phyloP scores from a whole-genome alignment of 2,329 filamentous ascomycete species.

The Calonectria hongkongensis region DNA sequence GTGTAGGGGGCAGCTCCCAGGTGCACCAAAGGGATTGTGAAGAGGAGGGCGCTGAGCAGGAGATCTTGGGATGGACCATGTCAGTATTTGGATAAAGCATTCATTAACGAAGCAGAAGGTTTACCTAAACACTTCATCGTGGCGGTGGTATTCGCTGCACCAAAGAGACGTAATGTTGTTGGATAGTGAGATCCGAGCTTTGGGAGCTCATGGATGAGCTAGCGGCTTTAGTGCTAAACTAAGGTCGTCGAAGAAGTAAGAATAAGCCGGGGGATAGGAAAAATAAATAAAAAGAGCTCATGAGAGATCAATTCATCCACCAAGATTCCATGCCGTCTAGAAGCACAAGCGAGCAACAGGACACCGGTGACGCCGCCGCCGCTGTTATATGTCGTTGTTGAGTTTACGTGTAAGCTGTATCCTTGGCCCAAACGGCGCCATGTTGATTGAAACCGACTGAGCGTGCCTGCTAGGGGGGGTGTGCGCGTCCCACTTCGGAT shows the following conservation, averaged over 20 bases:
- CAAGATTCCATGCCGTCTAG: neutral
- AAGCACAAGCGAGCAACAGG: neutral
- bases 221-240: slow-evolving; percentile 8
- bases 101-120: neutral
- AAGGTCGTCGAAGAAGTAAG: neutral
- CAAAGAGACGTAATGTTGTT: slow-evolving; percentile 14
- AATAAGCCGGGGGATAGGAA: neutral
- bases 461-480: slow-evolving; percentile 25
- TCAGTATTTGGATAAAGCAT: slow-evolving; percentile 26
- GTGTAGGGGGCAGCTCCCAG: slow-evolving; percentile 88
- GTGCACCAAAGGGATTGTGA: slow-evolving; percentile 80
- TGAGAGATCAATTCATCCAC: slow-evolving; percentile 4
- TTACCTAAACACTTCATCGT: slow-evolving; percentile 51
- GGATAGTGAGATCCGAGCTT: neutral
- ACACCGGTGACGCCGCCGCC: neutral
- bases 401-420: slow-evolving; percentile 29
- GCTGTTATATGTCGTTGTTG: neutral
- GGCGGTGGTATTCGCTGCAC: slow-evolving; percentile 12
- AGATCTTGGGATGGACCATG: slow-evolving; percentile 45
- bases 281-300: neutral
- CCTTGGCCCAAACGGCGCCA: neutral
- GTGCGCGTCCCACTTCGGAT: slow-evolving; percentile 50
- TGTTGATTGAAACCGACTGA: slow-evolving; percentile 16
- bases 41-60: slow-evolving; percentile 55
- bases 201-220: slow-evolving; percentile 10